These are phyloP conservation scores for Leccinum boreale DNA, from an alignment of 768 basidiomycete species.

Conservation along the genomic window DNA sequence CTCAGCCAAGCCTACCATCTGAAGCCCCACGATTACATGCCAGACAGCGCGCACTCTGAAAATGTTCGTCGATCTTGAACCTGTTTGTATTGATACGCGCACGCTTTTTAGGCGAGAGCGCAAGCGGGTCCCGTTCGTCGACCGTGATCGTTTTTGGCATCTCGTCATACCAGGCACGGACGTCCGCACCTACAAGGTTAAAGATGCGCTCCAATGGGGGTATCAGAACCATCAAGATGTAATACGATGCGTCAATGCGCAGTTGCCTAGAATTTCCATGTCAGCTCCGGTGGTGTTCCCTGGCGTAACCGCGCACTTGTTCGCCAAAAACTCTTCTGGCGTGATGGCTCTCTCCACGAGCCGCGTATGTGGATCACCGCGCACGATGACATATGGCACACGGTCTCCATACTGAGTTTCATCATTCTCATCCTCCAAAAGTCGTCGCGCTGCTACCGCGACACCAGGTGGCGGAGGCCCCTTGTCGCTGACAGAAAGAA, in stretches of 20 bases:
- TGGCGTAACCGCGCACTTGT: conserved; percentile 43
- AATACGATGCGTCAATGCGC: conserved; percentile 84
- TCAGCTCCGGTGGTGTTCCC: neutral
- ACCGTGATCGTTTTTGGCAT: conserved; percentile 65
- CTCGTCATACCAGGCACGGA: conserved; percentile 80
- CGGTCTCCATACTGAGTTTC: conserved; percentile 94
- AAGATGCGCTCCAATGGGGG: conserved; percentile 90
- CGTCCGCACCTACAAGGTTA: conserved; percentile 86
- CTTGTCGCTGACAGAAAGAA: conserved; percentile 55
- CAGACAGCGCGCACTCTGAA: conserved; percentile 65
- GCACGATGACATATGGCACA: conserved; percentile 83
- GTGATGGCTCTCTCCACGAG: conserved; percentile 73
- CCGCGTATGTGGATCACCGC: conserved; percentile 57
- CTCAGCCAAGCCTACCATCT: conserved; percentile 42
- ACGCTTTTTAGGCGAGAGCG: conserved; percentile 36
- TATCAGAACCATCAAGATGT: conserved; percentile 83
- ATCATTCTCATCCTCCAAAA: conserved; percentile 70
- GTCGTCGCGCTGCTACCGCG: conserved; percentile 74
- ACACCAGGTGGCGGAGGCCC: conserved; percentile 90
- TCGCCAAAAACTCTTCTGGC: conserved; percentile 66
- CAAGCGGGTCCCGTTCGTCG: conserved; percentile 34
- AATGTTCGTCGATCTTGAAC: conserved; percentile 71
- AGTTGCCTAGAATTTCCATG: conserved; percentile 44
- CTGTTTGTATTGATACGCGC: conserved; percentile 32
- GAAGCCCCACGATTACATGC: conserved; percentile 57